These are phyloP conservation scores for Amylostereum areolatum DNA, from an alignment of 1,284 basidiomycete genomes.

Conservation along the genomic window DNA sequence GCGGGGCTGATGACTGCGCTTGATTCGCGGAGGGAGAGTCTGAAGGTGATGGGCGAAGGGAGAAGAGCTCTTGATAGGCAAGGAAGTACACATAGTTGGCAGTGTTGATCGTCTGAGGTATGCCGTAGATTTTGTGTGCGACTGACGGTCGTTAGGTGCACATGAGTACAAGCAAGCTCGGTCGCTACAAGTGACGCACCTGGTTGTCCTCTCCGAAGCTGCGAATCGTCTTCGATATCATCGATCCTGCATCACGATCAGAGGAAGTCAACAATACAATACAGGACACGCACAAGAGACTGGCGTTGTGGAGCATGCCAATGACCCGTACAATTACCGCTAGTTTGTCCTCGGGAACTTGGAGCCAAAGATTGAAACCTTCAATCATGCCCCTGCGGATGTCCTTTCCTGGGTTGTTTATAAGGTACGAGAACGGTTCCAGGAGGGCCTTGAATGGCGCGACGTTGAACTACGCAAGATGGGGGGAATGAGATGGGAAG, in stretches of 20 bases:
- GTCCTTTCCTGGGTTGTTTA: slow-evolving; percentile 88
- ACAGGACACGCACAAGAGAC: slow-evolving; percentile 65
- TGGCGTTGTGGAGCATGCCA: slow-evolving; percentile 92
- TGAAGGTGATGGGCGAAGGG: slow-evolving; percentile 39
- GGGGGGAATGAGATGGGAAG: background rate
- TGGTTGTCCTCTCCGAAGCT: slow-evolving; percentile 82
- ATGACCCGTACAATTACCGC: slow-evolving; percentile 76
- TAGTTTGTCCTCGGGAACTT: slow-evolving; percentile 73
- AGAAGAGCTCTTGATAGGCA: slow-evolving; percentile 74
- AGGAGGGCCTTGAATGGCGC: slow-evolving; percentile 49
- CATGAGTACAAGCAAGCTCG: slow-evolving; percentile 2
- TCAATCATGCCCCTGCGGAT: slow-evolving; percentile 86
- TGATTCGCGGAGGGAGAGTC: slow-evolving; percentile 11
- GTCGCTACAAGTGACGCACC: slow-evolving; percentile 35
- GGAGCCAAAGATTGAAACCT: slow-evolving; percentile 92
- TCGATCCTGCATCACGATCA: slow-evolving; percentile 62
- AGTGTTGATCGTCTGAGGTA: slow-evolving; percentile 96
- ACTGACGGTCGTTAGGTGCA: slow-evolving; percentile 36
- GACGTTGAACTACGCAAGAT: background rate
- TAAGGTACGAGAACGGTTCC: slow-evolving; percentile 89
- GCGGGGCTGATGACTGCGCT: slow-evolving; percentile 8
- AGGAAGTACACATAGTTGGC: slow-evolving; percentile 97
- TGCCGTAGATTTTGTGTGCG: slow-evolving; percentile 91
- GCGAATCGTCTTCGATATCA: slow-evolving; percentile 96
- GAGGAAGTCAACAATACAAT: background rate